phyloP scores from a whole-genome alignment of 352 stramenopile species.

The Globisporangium paddicum region DNA sequence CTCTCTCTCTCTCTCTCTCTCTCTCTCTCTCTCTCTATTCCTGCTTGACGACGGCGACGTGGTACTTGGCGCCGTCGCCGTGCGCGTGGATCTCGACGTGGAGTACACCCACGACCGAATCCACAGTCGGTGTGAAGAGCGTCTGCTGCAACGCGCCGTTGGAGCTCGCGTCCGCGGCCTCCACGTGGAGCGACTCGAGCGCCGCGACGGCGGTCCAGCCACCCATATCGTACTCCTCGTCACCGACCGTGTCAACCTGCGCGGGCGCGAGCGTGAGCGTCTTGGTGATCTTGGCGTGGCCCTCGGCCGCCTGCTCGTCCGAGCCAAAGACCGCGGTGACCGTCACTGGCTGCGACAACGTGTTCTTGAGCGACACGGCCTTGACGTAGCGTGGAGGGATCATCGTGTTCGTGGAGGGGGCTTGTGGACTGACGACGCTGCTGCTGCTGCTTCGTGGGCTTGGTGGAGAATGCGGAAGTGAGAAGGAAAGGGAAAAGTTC shows the following conservation, averaged over 20 bases:
- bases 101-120: constrained; percentile 50
- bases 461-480: background rate
- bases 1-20: background rate
- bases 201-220: constrained; percentile 59
- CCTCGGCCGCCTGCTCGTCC: constrained; percentile 56
- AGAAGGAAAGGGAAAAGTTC: background rate
- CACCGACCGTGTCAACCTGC: constrained; percentile 33
- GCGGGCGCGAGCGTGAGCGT: constrained; percentile 40
- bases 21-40: constrained; percentile 14
- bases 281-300: constrained; percentile 63
- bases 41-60: constrained; percentile 39
- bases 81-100: constrained; percentile 55
- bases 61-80: constrained; percentile 22
- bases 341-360: constrained; percentile 43
- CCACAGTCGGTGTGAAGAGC: constrained; percentile 50
- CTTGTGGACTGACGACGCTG: background rate
- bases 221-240: constrained; percentile 81
- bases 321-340: constrained; percentile 68
- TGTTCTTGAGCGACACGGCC: constrained; percentile 68
- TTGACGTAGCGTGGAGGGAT: constrained; percentile 66
- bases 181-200: constrained; percentile 53
- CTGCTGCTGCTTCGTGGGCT: background rate
- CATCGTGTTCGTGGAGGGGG: constrained; percentile 4
- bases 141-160: constrained; percentile 26
- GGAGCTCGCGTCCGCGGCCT: constrained; percentile 21